phyloP scores from a whole-genome alignment of 2,329 filamentous ascomycete genomes.

The Ceratocystis cacaofunesta region DNA sequence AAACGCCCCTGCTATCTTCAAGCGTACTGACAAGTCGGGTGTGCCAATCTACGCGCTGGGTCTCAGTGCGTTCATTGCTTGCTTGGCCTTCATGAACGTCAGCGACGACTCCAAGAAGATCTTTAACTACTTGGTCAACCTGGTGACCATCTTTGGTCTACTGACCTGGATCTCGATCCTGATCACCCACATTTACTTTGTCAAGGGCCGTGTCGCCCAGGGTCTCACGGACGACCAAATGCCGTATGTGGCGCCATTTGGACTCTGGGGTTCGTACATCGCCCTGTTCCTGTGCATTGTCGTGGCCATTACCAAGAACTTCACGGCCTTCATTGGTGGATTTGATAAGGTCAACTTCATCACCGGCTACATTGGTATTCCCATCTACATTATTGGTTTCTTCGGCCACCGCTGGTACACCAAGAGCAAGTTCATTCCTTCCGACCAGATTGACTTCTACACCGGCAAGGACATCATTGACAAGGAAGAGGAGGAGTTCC shows the following conservation, averaged over 20 bases:
- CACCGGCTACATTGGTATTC: constrained; percentile 63
- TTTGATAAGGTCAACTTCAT: constrained; percentile 50
- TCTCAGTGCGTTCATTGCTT: constrained; percentile 44
- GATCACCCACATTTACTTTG: constrained; percentile 52
- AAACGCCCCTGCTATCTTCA: constrained; percentile 57
- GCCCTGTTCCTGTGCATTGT: constrained; percentile 57
- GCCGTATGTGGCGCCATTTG: constrained; percentile 55
- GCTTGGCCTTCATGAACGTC: constrained; percentile 56
- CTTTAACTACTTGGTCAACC: constrained; percentile 52
- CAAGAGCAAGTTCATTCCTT: constrained; percentile 38
- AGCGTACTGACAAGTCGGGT: constrained; percentile 53
- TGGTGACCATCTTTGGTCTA: constrained; percentile 51
- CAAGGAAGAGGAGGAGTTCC: constrained; percentile 54
- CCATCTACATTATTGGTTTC: constrained; percentile 54
- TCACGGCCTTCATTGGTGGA: constrained; percentile 48
- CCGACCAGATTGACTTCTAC: constrained; percentile 52
- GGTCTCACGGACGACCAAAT: constrained; percentile 39
- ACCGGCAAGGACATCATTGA: constrained; percentile 60
- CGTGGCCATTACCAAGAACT: constrained; percentile 73
- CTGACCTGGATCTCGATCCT: constrained; percentile 55
- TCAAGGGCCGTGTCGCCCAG: constrained; percentile 47
- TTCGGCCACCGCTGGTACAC: constrained; percentile 50
- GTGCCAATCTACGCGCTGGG: constrained; percentile 54
- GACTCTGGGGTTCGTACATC: constrained; percentile 51
- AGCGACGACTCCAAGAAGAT: constrained; percentile 39